phyloP scores from a whole-genome alignment of 352 stramenopile species.

The Globisporangium barbulae region DNA sequence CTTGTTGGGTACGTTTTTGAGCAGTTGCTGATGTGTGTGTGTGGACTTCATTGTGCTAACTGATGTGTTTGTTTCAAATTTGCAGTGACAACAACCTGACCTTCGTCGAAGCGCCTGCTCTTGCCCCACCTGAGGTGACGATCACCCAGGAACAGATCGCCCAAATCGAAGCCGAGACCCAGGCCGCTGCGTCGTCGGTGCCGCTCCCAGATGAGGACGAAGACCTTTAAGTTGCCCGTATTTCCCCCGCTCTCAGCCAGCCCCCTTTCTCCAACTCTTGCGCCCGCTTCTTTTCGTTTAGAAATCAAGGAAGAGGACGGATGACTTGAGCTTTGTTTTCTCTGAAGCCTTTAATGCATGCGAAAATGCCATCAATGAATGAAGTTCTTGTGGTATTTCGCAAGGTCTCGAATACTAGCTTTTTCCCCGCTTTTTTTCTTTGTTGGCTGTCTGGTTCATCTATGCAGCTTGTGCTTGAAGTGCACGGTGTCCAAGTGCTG shows the following conservation, averaged over 20 bases:
- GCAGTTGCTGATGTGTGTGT: neutral
- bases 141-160: slow-evolving; percentile 93
- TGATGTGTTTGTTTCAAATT: slow-evolving; percentile 13
- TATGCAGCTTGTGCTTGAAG: neutral
- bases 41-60: neutral
- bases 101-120: slow-evolving; percentile 97
- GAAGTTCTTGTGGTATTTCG: slow-evolving; percentile 20
- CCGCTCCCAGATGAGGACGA: slow-evolving; percentile 98
- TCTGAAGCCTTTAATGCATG: slow-evolving; percentile 8
- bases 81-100: slow-evolving; percentile 95
- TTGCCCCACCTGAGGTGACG: slow-evolving; percentile 95
- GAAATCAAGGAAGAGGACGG: slow-evolving; percentile 25
- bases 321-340: slow-evolving; percentile 14
- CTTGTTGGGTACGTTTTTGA: slow-evolving; percentile 87
- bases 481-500: neutral
- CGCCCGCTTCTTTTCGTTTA: slow-evolving; percentile 20
- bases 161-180: slow-evolving; percentile 92
- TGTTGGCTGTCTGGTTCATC: neutral
- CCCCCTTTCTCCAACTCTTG: neutral
- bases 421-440: neutral
- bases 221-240: slow-evolving; percentile 86
- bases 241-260: slow-evolving; percentile 10
- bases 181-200: slow-evolving; percentile 86
- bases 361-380: slow-evolving; percentile 18
- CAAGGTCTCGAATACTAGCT: neutral